Percentiles rank a stretch among this genome's conserved stretches.
These are phyloP conservation scores for Penicillium sp. DNA, from an alignment of 2,329 filamentous ascomycete genomes.

Conservation along the genomic window DNA sequence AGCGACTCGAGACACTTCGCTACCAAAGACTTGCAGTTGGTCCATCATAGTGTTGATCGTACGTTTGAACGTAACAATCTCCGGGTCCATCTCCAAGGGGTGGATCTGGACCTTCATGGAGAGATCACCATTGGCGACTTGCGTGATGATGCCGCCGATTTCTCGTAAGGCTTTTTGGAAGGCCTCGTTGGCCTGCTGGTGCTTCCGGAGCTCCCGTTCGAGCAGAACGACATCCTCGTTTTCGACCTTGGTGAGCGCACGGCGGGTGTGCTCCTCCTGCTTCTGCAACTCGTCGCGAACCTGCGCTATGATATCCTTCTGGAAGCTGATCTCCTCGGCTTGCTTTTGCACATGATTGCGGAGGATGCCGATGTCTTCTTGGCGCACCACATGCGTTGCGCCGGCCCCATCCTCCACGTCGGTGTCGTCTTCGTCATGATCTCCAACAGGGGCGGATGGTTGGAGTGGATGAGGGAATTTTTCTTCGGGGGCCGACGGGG, in stretches of 20 bases:
- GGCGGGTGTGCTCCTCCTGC: conserved; percentile 80
- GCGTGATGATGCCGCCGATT: conserved; percentile 95
- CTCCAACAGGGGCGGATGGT: too few relatives aligned
- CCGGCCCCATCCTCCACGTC: conserved; percentile 49
- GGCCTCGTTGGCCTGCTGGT: conserved; percentile 95
- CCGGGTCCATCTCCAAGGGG: conserved; percentile 92
- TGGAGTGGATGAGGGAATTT: too few relatives aligned
- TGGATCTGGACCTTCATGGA: conserved; percentile 97
- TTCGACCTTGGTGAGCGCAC: conserved; percentile 76
- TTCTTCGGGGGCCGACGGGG: too few relatives aligned
- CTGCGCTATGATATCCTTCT: conserved; percentile 78
- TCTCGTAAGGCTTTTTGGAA: conserved; percentile 97
- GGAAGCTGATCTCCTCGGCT: conserved; percentile 83
- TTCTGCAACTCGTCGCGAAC: conserved; percentile 81
- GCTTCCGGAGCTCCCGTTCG: conserved; percentile 91
- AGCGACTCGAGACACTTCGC: conserved; percentile 89
- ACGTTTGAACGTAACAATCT: conserved; percentile 95
- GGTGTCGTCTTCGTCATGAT: conserved; percentile 34
- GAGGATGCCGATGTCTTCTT: conserved; percentile 79
- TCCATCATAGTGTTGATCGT: conserved; percentile 99
- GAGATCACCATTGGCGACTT: conserved; percentile 88
- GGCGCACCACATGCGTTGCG: conserved; percentile 54
- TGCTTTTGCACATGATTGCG: conserved; percentile 91
- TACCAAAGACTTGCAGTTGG: conserved; percentile 92
- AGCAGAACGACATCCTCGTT: conserved; percentile 81